Percentiles rank a stretch among this genome's conserved stretches.
Conservation (phyloP, 257 asterid genomes). For the Cordia subcordata region DNA sequence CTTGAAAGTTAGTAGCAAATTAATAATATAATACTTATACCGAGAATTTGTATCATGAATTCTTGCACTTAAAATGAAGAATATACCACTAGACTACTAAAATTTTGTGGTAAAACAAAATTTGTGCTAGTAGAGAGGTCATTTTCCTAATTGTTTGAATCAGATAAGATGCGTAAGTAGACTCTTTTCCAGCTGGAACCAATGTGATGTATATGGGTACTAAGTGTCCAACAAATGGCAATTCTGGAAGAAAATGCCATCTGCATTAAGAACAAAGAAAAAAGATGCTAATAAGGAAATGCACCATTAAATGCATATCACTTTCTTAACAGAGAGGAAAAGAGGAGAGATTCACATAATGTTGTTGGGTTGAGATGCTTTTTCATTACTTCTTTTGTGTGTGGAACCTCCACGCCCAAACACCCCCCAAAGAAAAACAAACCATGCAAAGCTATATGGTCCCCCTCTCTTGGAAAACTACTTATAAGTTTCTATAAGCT, state of each 20-base stretch:
- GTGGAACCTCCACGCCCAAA: constrained; percentile 1
- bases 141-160: constrained; percentile 32
- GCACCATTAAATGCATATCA: constrained; percentile 20
- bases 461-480: constrained; percentile 1
- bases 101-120: too few relatives aligned
- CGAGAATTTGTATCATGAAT: too few relatives aligned
- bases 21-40: too few relatives aligned
- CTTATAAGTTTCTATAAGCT: background rate
- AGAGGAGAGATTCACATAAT: constrained; percentile 11
- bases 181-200: constrained; percentile 45
- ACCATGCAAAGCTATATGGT: constrained; percentile 4
- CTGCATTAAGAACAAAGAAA: constrained; percentile 15
- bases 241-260: constrained; percentile 19
- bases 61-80: too few relatives aligned
- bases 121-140: constrained; percentile 12
- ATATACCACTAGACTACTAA: too few relatives aligned
- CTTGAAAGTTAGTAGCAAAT: too few relatives aligned
- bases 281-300: constrained; percentile 24
- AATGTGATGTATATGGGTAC: constrained; percentile 15
- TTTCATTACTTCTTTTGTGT: constrained; percentile 7
- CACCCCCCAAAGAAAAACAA: constrained; percentile 2
- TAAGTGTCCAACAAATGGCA: constrained; percentile 24
- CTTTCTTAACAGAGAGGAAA: constrained; percentile 6
- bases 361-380: constrained; percentile 12
- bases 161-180: constrained; percentile 19